phyloP scores from a whole-genome alignment of 1,139 yeast species.

The Blastobotrys apis region DNA sequence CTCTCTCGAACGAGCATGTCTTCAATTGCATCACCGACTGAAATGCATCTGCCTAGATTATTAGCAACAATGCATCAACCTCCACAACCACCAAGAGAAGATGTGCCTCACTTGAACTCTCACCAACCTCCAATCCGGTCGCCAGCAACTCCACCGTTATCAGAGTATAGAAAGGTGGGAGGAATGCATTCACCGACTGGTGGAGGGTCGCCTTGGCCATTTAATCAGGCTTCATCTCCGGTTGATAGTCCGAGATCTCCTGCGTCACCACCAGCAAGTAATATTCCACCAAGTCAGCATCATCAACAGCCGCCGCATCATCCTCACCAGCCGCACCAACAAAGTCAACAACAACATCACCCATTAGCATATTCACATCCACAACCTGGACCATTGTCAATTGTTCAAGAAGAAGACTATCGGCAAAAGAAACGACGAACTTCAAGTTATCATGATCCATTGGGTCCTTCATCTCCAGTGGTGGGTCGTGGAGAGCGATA shows the following conservation, averaged over 20 bases:
- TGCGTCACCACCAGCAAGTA: conserved; percentile 12
- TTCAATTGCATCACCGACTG: not conserved
- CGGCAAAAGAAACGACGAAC: conserved; percentile 27
- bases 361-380: conserved; percentile 5
- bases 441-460: conserved; percentile 32
- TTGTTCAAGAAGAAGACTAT: conserved; percentile 11
- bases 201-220: conserved; percentile 5
- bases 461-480: conserved; percentile 17
- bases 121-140: too few species aligned
- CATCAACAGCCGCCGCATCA: conserved; percentile 3
- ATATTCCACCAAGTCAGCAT: conserved; percentile 1
- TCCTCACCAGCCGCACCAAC: conserved; percentile 4
- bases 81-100: not conserved
- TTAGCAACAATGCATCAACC: not conserved
- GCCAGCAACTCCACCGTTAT: conserved; percentile 8
- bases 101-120: not conserved
- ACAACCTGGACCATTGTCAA: conserved; percentile 6
- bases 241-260: conserved; percentile 6
- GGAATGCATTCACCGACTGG: conserved; percentile 1
- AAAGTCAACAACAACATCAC: not conserved
- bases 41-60: not conserved
- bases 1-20: not conserved
- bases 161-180: not conserved
- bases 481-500: conserved; percentile 23
- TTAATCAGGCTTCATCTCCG: conserved; percentile 4